Percentiles rank a stretch among this genome's conserved stretches.
phyloP scores from a whole-genome alignment of 2,329 filamentous ascomycete species.

The Aspergillus awamori region DNA sequence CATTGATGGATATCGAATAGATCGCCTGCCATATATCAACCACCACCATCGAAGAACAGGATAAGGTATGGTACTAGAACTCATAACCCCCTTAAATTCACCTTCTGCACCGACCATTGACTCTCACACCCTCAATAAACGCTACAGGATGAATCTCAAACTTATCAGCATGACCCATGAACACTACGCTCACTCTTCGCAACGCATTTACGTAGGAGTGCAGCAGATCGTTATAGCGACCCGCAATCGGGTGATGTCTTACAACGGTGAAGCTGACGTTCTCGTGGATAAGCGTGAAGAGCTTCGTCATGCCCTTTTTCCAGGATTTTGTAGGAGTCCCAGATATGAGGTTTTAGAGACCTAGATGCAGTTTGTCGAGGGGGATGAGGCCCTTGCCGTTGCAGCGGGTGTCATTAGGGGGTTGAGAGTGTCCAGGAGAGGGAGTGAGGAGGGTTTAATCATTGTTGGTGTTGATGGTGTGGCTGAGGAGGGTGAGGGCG shows the following conservation, averaged over 20 bases:
- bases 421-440: not conserved
- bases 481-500: conserved; percentile 10
- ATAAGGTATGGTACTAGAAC: too few species aligned
- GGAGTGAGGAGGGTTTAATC: conserved; percentile 7
- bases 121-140: too few species aligned
- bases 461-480: not conserved
- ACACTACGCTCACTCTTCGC: too few species aligned
- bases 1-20: too few species aligned
- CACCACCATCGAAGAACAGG: too few species aligned
- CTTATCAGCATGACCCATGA: too few species aligned
- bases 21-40: too few species aligned
- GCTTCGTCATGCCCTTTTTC: conserved; percentile 35
- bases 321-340: conserved; percentile 36
- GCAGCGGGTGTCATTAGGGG: conserved; percentile 24
- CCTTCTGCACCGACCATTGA: too few species aligned
- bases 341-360: conserved; percentile 37
- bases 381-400: conserved; percentile 32
- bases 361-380: conserved; percentile 35
- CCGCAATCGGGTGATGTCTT: conserved; percentile 37
- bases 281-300: conserved; percentile 38
- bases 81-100: too few species aligned
- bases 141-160: too few species aligned
- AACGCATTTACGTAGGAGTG: too few species aligned
- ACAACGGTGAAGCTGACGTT: conserved; percentile 38
- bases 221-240: too few species aligned